Conservation (phyloP, 768 basidiomycete species). For the Suillus hirtellus region DNA sequence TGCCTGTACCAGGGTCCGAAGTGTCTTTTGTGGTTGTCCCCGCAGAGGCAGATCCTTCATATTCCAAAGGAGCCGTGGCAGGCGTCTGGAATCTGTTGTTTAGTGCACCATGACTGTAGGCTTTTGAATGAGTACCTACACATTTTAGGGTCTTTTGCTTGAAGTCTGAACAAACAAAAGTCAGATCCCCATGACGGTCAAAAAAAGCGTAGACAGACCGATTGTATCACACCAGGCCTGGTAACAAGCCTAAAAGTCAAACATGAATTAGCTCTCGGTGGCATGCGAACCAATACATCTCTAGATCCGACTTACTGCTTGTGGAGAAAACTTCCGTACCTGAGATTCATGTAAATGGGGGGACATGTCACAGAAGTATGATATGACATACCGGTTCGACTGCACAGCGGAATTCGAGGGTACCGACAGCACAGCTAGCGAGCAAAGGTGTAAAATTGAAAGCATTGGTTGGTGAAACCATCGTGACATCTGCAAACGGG, state of each 20-base stretch:
- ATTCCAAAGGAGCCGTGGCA: conserved; percentile 49
- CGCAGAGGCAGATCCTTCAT: conserved; percentile 23
- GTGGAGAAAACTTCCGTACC: conserved; percentile 58
- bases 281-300: background rate
- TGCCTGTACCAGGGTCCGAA: conserved; percentile 21
- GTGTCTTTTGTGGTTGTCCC: conserved; percentile 20
- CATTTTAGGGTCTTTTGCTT: conserved; percentile 58
- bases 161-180: conserved; percentile 46
- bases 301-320: conserved; percentile 43
- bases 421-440: conserved; percentile 70
- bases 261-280: background rate
- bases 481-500: conserved; percentile 52
- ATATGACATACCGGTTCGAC: conserved; percentile 67
- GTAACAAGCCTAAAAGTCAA: conserved; percentile 49
- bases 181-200: background rate
- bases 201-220: conserved; percentile 37
- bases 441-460: conserved; percentile 48
- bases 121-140: conserved; percentile 39
- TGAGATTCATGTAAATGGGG: conserved; percentile 22
- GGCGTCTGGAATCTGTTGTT: conserved; percentile 49
- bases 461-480: conserved; percentile 59
- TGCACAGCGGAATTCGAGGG: conserved; percentile 78
- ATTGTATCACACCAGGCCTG: conserved; percentile 80
- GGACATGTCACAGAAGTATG: conserved; percentile 4
- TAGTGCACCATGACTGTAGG: background rate